Evolutionary conservation across 495 filamentous ascomycete species (phyloP).

Genomic region (Aspergillus bertholletiae): DNA sequence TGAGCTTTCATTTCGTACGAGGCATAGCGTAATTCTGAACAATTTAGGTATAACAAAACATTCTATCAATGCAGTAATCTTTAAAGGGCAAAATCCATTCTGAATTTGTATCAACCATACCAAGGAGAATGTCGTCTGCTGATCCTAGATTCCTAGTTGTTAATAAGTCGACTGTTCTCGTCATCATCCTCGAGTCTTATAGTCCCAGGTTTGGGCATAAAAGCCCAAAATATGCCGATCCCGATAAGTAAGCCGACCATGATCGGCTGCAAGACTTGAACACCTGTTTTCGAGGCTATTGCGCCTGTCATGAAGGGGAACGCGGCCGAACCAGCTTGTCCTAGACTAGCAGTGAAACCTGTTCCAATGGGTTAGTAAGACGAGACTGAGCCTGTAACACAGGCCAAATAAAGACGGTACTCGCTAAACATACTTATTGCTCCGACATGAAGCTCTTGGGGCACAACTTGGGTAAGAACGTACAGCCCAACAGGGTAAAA

Average conservation of each 20-base stretch:
- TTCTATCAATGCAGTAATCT: background rate
- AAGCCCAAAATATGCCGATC: slow-evolving; percentile 39
- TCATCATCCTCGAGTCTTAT: slow-evolving; percentile 2
- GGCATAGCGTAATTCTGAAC: background rate
- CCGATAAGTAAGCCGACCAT: slow-evolving; percentile 42
- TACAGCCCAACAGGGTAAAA: slow-evolving; percentile 39
- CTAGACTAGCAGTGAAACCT: slow-evolving; percentile 46
- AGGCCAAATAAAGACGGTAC: background rate
- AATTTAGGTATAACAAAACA: background rate
- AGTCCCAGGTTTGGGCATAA: slow-evolving; percentile 32
- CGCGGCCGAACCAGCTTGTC: slow-evolving; percentile 45
- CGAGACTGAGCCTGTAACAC: background rate
- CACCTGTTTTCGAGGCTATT: slow-evolving; percentile 41
- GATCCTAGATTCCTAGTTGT: background rate
- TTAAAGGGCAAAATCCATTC: background rate
- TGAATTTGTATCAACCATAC: background rate
- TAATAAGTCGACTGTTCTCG: background rate
- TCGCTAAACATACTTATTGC: slow-evolving; percentile 18
- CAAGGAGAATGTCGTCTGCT: background rate
- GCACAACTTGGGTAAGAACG: slow-evolving; percentile 29
- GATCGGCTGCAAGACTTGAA: slow-evolving; percentile 48
- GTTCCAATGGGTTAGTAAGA: background rate
- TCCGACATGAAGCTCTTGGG: slow-evolving; percentile 36
- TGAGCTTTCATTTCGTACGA: background rate
- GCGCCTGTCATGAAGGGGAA: slow-evolving; percentile 51